These are phyloP conservation scores for Aspergillus sclerotioniger DNA, from an alignment of 495 filamentous ascomycete genomes.

Conservation along the genomic window DNA sequence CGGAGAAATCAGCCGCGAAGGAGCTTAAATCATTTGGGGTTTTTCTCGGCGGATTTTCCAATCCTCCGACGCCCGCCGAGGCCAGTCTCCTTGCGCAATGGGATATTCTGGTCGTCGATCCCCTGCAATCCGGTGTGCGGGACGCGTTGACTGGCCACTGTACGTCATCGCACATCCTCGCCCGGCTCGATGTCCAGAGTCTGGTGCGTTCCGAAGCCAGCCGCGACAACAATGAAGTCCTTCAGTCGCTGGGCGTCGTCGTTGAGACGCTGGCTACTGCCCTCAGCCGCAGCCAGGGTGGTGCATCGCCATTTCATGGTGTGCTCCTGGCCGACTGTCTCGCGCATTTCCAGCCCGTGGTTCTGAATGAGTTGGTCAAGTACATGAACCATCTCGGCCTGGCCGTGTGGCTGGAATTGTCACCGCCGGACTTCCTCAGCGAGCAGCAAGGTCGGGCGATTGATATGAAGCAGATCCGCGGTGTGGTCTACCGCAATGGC, in stretches of 20 bases:
- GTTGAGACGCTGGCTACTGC: not conserved
- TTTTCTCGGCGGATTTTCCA: constrained; percentile 40
- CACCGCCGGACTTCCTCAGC: constrained; percentile 8
- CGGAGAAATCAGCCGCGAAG: not conserved
- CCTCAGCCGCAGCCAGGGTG: constrained; percentile 4
- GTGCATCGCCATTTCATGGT: constrained; percentile 8
- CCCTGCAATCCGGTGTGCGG: constrained; percentile 34
- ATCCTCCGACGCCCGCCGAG: constrained; percentile 33
- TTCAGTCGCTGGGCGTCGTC: constrained; percentile 2
- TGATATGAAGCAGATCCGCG: constrained; percentile 19
- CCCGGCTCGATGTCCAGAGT: constrained; percentile 24
- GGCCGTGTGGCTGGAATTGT: constrained; percentile 17
- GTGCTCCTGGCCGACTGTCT: constrained; percentile 14
- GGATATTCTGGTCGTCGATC: constrained; percentile 45
- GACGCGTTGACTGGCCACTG: constrained; percentile 27
- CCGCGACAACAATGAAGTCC: constrained; percentile 10
- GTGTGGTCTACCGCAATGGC: constrained; percentile 18
- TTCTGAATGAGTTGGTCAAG: constrained; percentile 14
- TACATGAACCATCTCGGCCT: constrained; percentile 16
- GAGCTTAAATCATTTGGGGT: constrained; percentile 38
- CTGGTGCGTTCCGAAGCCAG: constrained; percentile 11
- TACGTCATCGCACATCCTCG: constrained; percentile 24
- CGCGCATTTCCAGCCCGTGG: constrained; percentile 13
- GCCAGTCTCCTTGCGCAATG: constrained; percentile 38
- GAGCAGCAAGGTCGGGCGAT: constrained; percentile 14